These are phyloP conservation scores for Globisporangium ultimum DNA, from an alignment of 352 stramenopile species.

Conservation along the genomic window DNA sequence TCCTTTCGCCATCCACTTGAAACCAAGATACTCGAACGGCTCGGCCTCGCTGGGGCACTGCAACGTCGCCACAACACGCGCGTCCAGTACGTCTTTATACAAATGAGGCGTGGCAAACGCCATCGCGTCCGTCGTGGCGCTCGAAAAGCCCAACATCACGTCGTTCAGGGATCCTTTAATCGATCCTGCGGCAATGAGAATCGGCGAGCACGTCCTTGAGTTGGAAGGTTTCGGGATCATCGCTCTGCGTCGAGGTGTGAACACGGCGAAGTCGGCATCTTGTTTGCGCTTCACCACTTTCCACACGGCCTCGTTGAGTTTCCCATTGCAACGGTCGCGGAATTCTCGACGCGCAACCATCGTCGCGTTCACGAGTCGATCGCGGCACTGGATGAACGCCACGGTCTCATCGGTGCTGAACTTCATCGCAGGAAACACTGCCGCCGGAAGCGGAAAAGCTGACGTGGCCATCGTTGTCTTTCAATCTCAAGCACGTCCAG, in stretches of 20 bases:
- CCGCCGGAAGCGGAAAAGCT: conserved; percentile 19
- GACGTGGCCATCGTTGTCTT: neutral
- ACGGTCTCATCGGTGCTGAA: conserved; percentile 21
- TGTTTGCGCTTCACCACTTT: conserved; percentile 13
- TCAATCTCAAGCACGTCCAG: neutral
- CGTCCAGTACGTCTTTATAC: conserved; percentile 24
- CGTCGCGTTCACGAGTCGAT: conserved; percentile 24
- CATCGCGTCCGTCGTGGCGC: conserved; percentile 21
- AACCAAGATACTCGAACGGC: conserved; percentile 25
- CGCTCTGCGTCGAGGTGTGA: conserved; percentile 8
- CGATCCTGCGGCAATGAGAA: conserved; percentile 24
- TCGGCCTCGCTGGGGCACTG: conserved; percentile 16
- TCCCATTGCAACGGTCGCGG: conserved; percentile 17
- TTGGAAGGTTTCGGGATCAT: conserved; percentile 7
- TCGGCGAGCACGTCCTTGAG: conserved; percentile 24
- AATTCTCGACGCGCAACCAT: conserved; percentile 22
- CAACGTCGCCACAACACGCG: conserved; percentile 21
- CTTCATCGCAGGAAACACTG: conserved; percentile 27
- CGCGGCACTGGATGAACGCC: conserved; percentile 18
- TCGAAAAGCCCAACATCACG: conserved; percentile 25
- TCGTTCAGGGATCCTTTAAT: conserved; percentile 24
- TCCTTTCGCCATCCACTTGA: conserved; percentile 30
- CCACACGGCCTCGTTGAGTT: conserved; percentile 21
- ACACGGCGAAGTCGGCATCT: conserved; percentile 13
- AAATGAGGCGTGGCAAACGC: conserved; percentile 18